Evolutionary conservation across 2,329 filamentous ascomycete species (phyloP).

Genomic region (Xylariaceae sp.): DNA sequence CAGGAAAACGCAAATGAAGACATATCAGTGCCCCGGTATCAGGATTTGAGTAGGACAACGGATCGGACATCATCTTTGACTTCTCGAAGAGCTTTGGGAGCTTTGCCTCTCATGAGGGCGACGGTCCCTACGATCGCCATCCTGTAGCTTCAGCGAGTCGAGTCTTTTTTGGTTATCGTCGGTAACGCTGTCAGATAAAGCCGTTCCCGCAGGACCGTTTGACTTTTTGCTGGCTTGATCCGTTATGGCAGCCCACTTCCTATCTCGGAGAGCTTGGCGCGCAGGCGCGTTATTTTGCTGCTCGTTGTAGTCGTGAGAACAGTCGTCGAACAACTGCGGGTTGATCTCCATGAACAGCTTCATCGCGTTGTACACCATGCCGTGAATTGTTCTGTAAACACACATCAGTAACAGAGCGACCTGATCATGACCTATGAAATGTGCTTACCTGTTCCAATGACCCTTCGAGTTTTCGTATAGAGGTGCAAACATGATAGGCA

Average conservation of each 20-base stretch:
- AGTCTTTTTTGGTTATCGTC: constrained; percentile 85
- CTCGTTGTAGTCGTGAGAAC: constrained; percentile 96
- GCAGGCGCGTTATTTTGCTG: constrained; percentile 90
- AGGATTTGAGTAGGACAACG: constrained; percentile 11
- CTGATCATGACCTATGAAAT: too few species aligned
- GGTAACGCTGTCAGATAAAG: constrained; percentile 75
- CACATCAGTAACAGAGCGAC: too few species aligned
- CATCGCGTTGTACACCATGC: constrained; percentile 99
- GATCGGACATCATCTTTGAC: constrained; percentile 33
- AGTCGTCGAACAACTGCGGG: constrained; percentile 96
- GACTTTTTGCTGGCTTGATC: constrained; percentile 71
- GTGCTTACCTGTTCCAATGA: constrained; percentile 89
- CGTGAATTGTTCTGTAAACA: constrained; percentile 80
- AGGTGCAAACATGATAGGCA: constrained; percentile 98
- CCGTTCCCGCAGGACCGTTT: constrained; percentile 47
- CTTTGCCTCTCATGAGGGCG: constrained; percentile 60
- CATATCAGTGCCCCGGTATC: constrained; percentile 14
- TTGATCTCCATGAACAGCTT: constrained; percentile 99
- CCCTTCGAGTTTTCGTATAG: constrained; percentile 99
- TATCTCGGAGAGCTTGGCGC: constrained; percentile 75
- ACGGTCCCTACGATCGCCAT: constrained; percentile 63
- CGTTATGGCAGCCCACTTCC: constrained; percentile 83
- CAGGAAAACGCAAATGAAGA: constrained; percentile 20
- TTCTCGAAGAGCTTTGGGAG: constrained; percentile 54
- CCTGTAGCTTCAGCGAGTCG: constrained; percentile 86